Evolutionary conservation across 2,329 filamentous ascomycete genomes (phyloP).

Genomic region (Annulohypoxylon truncatum): DNA sequence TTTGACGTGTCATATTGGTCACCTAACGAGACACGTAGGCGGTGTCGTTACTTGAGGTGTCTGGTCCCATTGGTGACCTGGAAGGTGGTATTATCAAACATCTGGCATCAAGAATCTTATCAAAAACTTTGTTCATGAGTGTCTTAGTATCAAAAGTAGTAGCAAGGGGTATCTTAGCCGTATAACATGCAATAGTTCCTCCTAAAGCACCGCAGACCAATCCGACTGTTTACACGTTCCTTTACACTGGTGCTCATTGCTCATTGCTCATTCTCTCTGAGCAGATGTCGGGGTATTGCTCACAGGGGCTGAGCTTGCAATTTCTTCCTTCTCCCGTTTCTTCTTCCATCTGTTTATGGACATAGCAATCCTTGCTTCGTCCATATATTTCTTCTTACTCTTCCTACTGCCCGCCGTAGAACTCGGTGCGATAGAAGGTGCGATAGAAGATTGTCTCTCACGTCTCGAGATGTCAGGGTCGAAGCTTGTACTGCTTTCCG

Average conservation of each 20-base stretch:
- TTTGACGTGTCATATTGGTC: neutral
- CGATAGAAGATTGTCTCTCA: neutral
- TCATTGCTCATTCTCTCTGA: conserved; percentile 37
- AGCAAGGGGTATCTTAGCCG: conserved; percentile 24
- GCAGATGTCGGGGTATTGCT: conserved; percentile 40
- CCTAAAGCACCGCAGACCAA: neutral
- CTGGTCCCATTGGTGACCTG: neutral
- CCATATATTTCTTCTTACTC: conserved; percentile 13
- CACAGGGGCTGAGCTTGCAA: conserved; percentile 32
- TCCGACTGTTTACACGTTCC: neutral
- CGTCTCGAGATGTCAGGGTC: conserved; percentile 7
- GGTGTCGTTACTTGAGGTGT: neutral
- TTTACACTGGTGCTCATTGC: neutral
- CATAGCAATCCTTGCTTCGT: conserved; percentile 25
- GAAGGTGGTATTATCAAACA: conserved; percentile 4
- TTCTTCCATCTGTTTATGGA: conserved; percentile 14
- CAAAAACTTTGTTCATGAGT: neutral
- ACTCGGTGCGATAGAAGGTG: conserved; percentile 17
- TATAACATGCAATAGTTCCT: conserved; percentile 15
- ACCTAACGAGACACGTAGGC: neutral
- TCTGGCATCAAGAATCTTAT: conserved; percentile 4
- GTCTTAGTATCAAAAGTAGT: neutral
- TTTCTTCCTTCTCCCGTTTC: conserved; percentile 22
- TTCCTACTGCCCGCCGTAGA: conserved; percentile 1
- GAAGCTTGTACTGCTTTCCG: conserved; percentile 10